Evolutionary conservation across 148 eudicot species (phyloP).

Genomic region (Agrostemma githago): DNA sequence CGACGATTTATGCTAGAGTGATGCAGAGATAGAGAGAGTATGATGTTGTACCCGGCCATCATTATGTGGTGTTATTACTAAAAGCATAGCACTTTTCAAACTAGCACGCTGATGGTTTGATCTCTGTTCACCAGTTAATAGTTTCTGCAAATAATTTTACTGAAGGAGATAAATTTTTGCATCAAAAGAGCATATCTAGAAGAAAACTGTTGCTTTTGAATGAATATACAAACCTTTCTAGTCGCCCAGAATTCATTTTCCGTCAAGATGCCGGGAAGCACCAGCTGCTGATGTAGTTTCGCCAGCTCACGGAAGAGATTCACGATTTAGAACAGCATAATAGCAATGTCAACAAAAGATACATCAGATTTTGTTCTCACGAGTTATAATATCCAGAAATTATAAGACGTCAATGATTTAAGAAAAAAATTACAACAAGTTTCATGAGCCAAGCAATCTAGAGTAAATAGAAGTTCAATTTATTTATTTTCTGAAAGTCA

Average conservation of each 20-base stretch:
- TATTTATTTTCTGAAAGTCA: conserved; percentile 1
- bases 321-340: background rate
- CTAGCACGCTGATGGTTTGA: conserved; percentile 61
- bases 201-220: background rate
- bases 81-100: conserved; percentile 85
- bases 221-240: conserved; percentile 60
- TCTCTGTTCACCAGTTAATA: conserved; percentile 56
- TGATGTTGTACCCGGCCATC: conserved; percentile 77
- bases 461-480: no score
- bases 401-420: no score
- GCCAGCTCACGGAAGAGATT: conserved; percentile 68
- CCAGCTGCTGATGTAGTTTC: conserved; percentile 84
- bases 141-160: conserved; percentile 54
- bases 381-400: no score
- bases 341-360: background rate
- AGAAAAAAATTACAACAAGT: no score
- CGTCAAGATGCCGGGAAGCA: conserved; percentile 58
- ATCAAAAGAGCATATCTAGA: background rate
- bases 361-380: background rate
- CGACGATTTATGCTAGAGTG: background rate
- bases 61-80: conserved; percentile 69
- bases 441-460: no score
- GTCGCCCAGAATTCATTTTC: conserved; percentile 99
- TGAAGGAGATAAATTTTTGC: no score
- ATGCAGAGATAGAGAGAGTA: conserved; percentile 11